phyloP scores from a whole-genome alignment of 495 filamentous ascomycete genomes.

The Xylona heveae region DNA sequence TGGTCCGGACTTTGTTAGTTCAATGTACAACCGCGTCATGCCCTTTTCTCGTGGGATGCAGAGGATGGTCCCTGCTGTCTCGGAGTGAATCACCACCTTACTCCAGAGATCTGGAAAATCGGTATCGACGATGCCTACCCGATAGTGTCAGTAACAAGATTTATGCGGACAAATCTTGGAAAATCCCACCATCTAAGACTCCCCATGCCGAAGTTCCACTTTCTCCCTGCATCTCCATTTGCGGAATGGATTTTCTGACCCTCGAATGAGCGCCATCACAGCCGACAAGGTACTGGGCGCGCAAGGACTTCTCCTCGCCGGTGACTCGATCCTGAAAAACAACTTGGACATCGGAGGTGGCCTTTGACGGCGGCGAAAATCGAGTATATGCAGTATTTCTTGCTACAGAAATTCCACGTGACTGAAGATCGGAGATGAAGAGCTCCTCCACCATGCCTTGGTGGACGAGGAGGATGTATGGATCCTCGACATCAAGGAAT shows the following conservation, averaged over 20 bases:
- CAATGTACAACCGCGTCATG: constrained; percentile 11
- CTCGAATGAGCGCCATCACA: constrained; percentile 12
- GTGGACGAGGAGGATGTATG: constrained; percentile 50
- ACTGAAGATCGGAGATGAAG: constrained; percentile 39
- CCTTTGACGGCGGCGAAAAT: constrained; percentile 6
- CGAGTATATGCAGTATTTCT: constrained; percentile 26
- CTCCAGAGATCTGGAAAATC: constrained; percentile 20
- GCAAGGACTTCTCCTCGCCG: constrained; percentile 4
- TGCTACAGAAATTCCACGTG: constrained; percentile 31
- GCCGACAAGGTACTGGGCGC: constrained; percentile 10
- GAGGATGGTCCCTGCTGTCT: constrained; percentile 16
- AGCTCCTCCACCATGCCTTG: constrained; percentile 54
- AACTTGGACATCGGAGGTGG: constrained; percentile 5
- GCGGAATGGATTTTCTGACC: neutral
- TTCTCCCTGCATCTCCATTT: constrained; percentile 8
- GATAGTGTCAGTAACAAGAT: too few relatives aligned
- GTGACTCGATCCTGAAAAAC: constrained; percentile 4
- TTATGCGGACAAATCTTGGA: too few relatives aligned
- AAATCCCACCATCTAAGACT: too few relatives aligned
- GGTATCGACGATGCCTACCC: constrained; percentile 14
- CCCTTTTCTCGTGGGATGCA: constrained; percentile 15
- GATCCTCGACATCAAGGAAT: constrained; percentile 48
- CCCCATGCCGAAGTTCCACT: too few relatives aligned
- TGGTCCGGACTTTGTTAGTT: constrained; percentile 8
- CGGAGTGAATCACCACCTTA: constrained; percentile 20